Base-by-base conservation (phyloP, 768 basidiomycete species). In the Lactifluus subvellereus region DNA sequence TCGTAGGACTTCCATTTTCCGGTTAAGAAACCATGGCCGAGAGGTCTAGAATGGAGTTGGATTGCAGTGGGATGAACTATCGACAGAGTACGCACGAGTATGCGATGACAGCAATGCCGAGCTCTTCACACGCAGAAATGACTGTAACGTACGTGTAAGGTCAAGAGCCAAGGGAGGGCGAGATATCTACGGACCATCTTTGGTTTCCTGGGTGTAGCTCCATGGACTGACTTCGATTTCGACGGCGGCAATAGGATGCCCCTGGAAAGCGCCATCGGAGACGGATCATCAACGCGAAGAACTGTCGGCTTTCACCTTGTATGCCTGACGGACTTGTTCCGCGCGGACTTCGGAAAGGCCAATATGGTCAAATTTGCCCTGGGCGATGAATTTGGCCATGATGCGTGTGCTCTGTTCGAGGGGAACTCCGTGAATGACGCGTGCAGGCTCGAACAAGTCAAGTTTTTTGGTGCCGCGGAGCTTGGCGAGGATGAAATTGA, bases 221-320 rank as follows among this genome's bases (percentile, higher is more conserved):
- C 84, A 87, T 2, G 84, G 79, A 66, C 83, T 86, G 45, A 86
- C 74, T 70, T 89, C 88, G 50, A 88, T 85, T 71, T 89, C 86
- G 9, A 84, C 83, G 13, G 81, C 76, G 18, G 81, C 75, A 61
- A 87, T 79, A 4, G 67, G 67, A 32, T 61, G 57, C 7, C 59
- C 57, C 67, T 66, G 33, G 7, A 32, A 43, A 30, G 10, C 37
- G 4, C 16, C 20, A 47, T 47, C 13, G 48, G 38, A 40, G 13
- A 13, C 4, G 3, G 4, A n/a, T n/a, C 20, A 33, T 20, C 16
- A 32, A 32, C 2, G 80, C 81, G 54, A 80, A 75, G 16, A 85
- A 30, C 30, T 73, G 79, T 81, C 71, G 22, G 32, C 40, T 27
- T 3, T 62, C 32, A 62, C 67, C 10, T n/a, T 47, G 55, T 76